Percentiles rank a stretch among this genome's conserved stretches.
These are phyloP conservation scores for Coemansia sp. DNA, from an alignment of 192 early-diverging fungal species.

Conservation along the genomic window DNA sequence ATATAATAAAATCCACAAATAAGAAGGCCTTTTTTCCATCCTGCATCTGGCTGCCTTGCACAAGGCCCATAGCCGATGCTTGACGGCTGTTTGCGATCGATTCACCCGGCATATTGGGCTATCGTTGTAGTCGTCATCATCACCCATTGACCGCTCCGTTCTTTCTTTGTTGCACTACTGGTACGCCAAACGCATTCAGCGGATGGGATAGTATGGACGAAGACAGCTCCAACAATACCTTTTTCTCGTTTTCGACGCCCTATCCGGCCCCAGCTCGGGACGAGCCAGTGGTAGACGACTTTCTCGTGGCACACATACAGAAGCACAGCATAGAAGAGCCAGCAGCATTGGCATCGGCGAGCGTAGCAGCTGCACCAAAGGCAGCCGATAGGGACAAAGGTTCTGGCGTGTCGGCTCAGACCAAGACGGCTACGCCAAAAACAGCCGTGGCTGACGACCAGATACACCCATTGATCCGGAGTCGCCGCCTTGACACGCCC, in stretches of 20 bases:
- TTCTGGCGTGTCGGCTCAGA: background rate
- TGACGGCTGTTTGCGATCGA: background rate
- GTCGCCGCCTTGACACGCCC: conserved; percentile 57
- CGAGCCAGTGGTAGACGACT: conserved; percentile 19
- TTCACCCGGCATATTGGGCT: background rate
- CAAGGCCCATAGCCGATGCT: background rate
- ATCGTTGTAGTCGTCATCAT: background rate
- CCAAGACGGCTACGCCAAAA: background rate
- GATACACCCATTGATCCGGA: conserved; percentile 52
- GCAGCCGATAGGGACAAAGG: background rate
- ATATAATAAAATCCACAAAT: too few relatives aligned
- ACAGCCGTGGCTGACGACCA: conserved; percentile 5
- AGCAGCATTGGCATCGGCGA: background rate
- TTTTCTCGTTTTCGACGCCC: conserved; percentile 13
- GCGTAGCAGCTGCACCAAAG: background rate
- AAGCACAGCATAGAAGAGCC: background rate
- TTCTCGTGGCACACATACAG: conserved; percentile 15
- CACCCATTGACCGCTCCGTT: too few relatives aligned
- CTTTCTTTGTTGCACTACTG: too few relatives aligned
- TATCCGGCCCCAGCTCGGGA: background rate
- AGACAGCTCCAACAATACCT: background rate
- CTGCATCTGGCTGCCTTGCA: too few relatives aligned
- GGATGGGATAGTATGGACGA: conserved; percentile 5
- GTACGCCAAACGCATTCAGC: too few relatives aligned
- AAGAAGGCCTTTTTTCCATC: too few relatives aligned